These are phyloP conservation scores for Colletotrichum sublineola DNA, from an alignment of 2,329 filamentous ascomycete species.

Conservation along the genomic window DNA sequence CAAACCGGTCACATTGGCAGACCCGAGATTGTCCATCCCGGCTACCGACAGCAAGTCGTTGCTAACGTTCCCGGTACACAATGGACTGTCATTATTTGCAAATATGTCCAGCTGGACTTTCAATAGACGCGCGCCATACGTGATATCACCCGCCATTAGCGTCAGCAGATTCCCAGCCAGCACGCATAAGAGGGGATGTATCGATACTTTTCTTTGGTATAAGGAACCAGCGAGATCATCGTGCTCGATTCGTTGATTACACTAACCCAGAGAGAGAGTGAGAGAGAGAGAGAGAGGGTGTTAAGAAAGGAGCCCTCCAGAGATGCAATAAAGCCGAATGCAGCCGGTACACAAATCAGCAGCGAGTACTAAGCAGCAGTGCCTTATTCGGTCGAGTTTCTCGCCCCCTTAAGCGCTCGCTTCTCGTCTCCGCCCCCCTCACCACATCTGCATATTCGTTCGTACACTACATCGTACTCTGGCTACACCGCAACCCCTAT, in stretches of 20 bases:
- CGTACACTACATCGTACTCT: too few species aligned
- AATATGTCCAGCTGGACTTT: conserved; percentile 2
- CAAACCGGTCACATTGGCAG: conserved; percentile 14
- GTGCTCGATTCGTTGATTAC: conserved; percentile 27
- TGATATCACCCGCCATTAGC: conserved; percentile 15
- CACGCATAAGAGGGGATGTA: neutral
- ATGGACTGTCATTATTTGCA: neutral
- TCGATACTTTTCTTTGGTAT: neutral
- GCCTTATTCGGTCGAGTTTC: conserved; percentile 19
- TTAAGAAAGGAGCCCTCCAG: conserved; percentile 1
- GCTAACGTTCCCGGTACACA: neutral
- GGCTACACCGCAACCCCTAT: conserved; percentile 1
- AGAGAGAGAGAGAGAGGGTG: neutral
- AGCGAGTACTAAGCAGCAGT: conserved; percentile 4
- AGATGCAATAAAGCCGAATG: conserved; percentile 19
- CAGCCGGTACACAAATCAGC: conserved; percentile 24
- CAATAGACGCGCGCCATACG: conserved; percentile 15
- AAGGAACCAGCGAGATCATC: conserved; percentile 14
- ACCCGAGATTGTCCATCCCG: conserved; percentile 29
- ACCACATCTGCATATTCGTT: conserved; percentile 2
- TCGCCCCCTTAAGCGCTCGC: conserved; percentile 31
- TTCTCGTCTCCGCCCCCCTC: conserved; percentile 17
- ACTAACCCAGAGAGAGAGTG: conserved; percentile 1
- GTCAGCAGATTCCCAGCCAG: conserved; percentile 26
- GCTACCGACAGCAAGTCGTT: neutral